Conservation (phyloP, 176 grass and related monocot species). For the Juncus inflexus region DNA sequence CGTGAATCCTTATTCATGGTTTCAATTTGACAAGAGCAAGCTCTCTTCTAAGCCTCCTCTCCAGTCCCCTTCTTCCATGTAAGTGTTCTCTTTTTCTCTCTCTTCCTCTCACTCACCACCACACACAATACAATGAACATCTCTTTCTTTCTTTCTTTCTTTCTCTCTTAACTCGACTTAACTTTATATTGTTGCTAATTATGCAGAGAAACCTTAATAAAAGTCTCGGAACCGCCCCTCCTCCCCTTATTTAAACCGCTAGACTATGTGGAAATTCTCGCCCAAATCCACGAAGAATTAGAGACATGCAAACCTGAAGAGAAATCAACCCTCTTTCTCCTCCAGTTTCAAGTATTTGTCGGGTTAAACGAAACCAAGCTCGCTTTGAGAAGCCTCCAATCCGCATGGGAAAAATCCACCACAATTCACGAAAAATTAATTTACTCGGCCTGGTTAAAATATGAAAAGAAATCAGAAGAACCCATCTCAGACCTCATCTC, state of each 20-base stretch:
- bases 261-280: slow-evolving; percentile 74
- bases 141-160: slow-evolving; percentile 17
- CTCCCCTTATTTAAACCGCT: slow-evolving; percentile 74
- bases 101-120: neutral
- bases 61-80: slow-evolving; percentile 76
- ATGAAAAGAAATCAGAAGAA: slow-evolving; percentile 89
- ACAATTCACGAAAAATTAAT: slow-evolving; percentile 91
- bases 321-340: slow-evolving; percentile 63
- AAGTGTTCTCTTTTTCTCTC: slow-evolving; percentile 30
- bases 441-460: slow-evolving; percentile 84
- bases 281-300: slow-evolving; percentile 90
- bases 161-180: neutral
- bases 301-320: slow-evolving; percentile 63
- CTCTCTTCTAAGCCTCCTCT: slow-evolving; percentile 55
- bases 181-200: slow-evolving; percentile 11
- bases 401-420: slow-evolving; percentile 81
- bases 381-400: slow-evolving; percentile 62
- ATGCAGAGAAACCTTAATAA: slow-evolving; percentile 82
- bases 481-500: slow-evolving; percentile 74
- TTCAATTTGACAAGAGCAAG: slow-evolving; percentile 78
- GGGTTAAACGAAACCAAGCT: slow-evolving; percentile 88
- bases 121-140: no score
- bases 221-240: slow-evolving; percentile 61
- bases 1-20: slow-evolving; percentile 77
- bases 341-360: slow-evolving; percentile 82